These are phyloP conservation scores for Pelargonium cotyledonis DNA, from an alignment of 441 rosid species.

Conservation along the genomic window DNA sequence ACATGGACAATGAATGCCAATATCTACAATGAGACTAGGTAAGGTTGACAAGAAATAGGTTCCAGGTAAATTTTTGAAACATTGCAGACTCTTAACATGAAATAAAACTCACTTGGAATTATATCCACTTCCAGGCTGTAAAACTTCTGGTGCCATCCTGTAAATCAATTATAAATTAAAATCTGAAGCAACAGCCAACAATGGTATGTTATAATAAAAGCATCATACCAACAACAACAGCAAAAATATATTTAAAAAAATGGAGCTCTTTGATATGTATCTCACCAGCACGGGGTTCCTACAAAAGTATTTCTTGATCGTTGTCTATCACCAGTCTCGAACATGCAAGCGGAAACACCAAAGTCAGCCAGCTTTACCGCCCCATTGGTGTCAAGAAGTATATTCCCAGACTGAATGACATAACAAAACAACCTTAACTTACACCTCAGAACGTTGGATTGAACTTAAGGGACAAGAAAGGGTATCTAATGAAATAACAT, in stretches of 20 bases:
- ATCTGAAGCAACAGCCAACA: conserved; percentile 2
- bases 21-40: background rate
- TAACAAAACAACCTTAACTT: conserved; percentile 13
- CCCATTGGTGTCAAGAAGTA: conserved; percentile 74
- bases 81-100: conserved; percentile 1
- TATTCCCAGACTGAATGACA: conserved; percentile 80
- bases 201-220: background rate
- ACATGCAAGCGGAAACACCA: conserved; percentile 97
- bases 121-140: conserved; percentile 98
- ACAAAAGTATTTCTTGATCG: conserved; percentile 96
- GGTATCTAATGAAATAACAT: conserved; percentile 12
- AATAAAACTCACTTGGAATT: conserved; percentile 73
- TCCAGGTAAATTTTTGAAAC: conserved; percentile 6
- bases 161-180: conserved; percentile 24
- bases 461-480: conserved; percentile 9
- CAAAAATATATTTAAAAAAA: background rate
- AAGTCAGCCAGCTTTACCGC: conserved; percentile 92
- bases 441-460: background rate
- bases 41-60: background rate
- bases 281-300: conserved; percentile 98
- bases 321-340: conserved; percentile 92
- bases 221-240: background rate
- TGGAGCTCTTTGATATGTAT: conserved; percentile 2
- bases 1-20: background rate
- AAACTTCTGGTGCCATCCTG: conserved; percentile 99